Percentiles rank a stretch among this genome's conserved stretches.
These are phyloP conservation scores for Pontederia crassipes DNA, from an alignment of 176 grass and related monocot species.

Conservation along the genomic window DNA sequence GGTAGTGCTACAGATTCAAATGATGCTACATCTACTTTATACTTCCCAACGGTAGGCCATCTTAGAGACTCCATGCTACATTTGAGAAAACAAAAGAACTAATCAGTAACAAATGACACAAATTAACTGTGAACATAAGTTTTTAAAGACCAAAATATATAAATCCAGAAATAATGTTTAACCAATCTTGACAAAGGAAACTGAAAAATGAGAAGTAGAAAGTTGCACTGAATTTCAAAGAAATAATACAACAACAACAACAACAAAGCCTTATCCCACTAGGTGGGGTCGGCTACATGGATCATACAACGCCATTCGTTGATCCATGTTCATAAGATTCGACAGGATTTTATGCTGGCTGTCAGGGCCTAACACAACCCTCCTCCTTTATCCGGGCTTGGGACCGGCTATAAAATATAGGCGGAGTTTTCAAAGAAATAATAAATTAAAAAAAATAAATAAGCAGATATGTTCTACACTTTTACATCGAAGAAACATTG, in stretches of 20 bases:
- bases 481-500: too few species aligned
- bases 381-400: too few species aligned
- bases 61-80: slow-evolving; percentile 57
- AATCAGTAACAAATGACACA: not conserved
- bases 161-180: not conserved
- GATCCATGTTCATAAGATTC: too few species aligned
- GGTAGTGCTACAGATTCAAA: slow-evolving; percentile 82
- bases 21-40: slow-evolving; percentile 78
- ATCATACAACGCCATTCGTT: too few species aligned
- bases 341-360: too few species aligned
- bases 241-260: not conserved
- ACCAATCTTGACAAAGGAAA: not conserved
- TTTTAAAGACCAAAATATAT: not conserved
- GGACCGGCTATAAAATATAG: too few species aligned
- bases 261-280: too few species aligned
- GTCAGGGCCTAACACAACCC: too few species aligned
- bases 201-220: not conserved
- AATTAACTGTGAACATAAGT: not conserved
- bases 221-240: not conserved
- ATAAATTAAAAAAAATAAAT: too few species aligned
- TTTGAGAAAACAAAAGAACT: slow-evolving; percentile 11
- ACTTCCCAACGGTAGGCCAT: slow-evolving; percentile 88
- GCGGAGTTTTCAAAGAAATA: not conserved
- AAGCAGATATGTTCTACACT: too few species aligned
- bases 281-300: too few species aligned